Conservation (phyloP, 805 yeast species). For the Metschnikowia bowlesiae region DNA sequence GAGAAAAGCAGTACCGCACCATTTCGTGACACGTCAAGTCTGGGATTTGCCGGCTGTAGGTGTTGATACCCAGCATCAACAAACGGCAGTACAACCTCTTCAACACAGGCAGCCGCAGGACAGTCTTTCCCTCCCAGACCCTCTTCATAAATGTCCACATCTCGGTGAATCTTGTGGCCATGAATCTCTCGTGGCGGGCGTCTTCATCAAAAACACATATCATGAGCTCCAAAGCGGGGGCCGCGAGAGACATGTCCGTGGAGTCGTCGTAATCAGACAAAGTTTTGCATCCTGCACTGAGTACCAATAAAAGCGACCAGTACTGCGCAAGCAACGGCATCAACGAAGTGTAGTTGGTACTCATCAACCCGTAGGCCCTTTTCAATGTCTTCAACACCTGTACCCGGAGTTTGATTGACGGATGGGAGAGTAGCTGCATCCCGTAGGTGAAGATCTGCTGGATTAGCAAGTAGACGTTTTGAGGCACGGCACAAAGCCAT, state of each 20-base stretch:
- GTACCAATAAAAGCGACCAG: constrained; percentile 29
- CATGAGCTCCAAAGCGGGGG: constrained; percentile 27
- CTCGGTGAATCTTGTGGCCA: constrained; percentile 44
- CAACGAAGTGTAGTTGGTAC: constrained; percentile 27
- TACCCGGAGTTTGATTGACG: constrained; percentile 51
- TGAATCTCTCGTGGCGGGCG: constrained; percentile 40
- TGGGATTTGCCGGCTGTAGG: constrained; percentile 39
- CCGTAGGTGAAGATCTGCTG: constrained; percentile 65
- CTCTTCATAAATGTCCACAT: constrained; percentile 34
- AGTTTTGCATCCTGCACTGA: constrained; percentile 18
- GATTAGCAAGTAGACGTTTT: constrained; percentile 52
- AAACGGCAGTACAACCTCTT: constrained; percentile 22
- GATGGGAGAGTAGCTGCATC: constrained; percentile 63
- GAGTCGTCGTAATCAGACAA: constrained; percentile 11
- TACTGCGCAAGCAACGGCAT: constrained; percentile 31
- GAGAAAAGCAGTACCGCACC: constrained; percentile 24
- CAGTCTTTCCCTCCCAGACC: constrained; percentile 1
- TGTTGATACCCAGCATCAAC: constrained; percentile 32
- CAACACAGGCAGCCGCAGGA: not conserved
- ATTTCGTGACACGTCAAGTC: constrained; percentile 36
- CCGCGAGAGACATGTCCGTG: constrained; percentile 14
- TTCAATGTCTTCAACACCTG: constrained; percentile 50
- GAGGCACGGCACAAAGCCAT: constrained; percentile 71
- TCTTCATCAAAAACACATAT: constrained; percentile 28
- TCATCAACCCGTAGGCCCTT: constrained; percentile 28